Base-by-base conservation (phyloP, 1,284 basidiomycete genomes). In the Leucoagaricus sp. region DNA sequence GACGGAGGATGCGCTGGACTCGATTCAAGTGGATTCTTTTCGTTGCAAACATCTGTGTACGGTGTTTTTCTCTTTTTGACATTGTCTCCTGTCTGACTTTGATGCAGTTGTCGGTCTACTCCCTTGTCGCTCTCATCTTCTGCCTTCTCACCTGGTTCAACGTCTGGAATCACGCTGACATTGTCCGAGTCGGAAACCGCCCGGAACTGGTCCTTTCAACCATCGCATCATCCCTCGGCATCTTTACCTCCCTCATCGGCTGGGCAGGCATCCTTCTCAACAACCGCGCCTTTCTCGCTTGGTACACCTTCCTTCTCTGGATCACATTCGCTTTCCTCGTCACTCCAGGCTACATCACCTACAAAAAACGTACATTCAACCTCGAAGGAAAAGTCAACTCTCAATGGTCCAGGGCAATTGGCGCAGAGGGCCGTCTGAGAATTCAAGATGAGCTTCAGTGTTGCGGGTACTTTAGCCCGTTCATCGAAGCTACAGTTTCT, bases 1-100 rank as follows among this genome's bases (percentile, higher is more conserved):
- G 67, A 62, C 72, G 67, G 64, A 77, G 73, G 60, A 66, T 82
- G 59, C 72, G 78, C 40, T 88, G 86, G 86, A 87, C 82, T 63
- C 75, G 72, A 61, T 88, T 87, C 77, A 87, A 88, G 67, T 86
- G 84, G 83, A 72, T 75, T 19, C 67, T 88, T n/a, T 84, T 87
- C 65, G 33, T 76, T 36, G 71, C 81, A 29, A 85, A 85, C 64
- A 68, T 68, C 45, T 44, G 80, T 28, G 82, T 83, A 59, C 62
- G 81, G n/a, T 79, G 15, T 21, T 36, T 42, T 28, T 46, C 53
- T 33, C 28, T 48, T 17, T 36, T 38, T 33, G 41, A 51, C n/a
- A 15, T 40, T 23, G 23, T 48, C 40, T 40, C 36, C n/a, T 17
- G 10, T 41, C 42, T 54, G 33, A 50, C 41, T 17, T 15, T 36